phyloP scores from a whole-genome alignment of 345 rosid genomes.

The Eucalyptus cloeziana region DNA sequence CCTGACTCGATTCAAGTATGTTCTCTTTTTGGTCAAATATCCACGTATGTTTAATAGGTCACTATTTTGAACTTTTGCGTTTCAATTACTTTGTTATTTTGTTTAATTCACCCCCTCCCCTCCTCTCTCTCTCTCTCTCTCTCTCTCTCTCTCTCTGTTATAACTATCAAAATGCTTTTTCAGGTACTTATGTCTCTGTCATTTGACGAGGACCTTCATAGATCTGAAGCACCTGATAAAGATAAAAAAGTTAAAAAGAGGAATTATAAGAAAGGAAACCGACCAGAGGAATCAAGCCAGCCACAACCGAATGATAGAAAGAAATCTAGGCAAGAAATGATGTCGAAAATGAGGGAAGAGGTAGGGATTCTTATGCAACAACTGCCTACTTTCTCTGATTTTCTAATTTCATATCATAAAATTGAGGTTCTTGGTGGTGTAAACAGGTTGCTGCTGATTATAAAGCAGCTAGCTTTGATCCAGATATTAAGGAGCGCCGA shows the following conservation, averaged over 20 bases:
- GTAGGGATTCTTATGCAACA: constrained; percentile 10
- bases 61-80: not conserved
- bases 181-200: constrained; percentile 85
- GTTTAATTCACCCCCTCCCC: no score
- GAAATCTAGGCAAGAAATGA: constrained; percentile 55
- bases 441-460: constrained; percentile 79
- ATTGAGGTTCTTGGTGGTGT: not conserved
- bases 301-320: constrained; percentile 46
- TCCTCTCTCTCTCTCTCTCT: not conserved
- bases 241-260: constrained; percentile 32
- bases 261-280: constrained; percentile 46
- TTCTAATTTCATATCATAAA: not conserved
- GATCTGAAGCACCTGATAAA: constrained; percentile 11
- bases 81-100: not conserved
- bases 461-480: constrained; percentile 50
- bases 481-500: constrained; percentile 47
- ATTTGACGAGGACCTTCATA: constrained; percentile 76
- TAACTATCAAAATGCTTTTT: not conserved
- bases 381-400: not conserved
- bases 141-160: not conserved
- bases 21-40: not conserved
- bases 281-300: constrained; percentile 42
- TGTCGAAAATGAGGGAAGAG: constrained; percentile 71
- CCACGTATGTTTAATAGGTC: constrained; percentile 26
- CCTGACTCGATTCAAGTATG: constrained; percentile 77